Evolutionary conservation across 148 eudicot genomes (phyloP).

Genomic region (Vaccinium vitisidaea): DNA sequence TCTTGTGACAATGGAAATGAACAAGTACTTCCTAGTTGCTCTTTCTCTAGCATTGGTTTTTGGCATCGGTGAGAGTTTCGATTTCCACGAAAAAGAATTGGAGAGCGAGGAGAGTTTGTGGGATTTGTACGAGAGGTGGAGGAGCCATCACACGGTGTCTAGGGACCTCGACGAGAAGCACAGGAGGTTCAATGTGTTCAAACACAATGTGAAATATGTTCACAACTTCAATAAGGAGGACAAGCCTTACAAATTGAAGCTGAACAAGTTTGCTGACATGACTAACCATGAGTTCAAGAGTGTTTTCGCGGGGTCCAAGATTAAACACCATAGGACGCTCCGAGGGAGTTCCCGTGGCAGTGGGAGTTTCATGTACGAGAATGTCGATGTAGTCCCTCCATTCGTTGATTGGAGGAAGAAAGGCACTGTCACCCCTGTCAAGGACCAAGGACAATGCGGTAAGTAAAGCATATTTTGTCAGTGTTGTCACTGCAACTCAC

Average conservation of each 20-base stretch:
- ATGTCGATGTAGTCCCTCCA: conserved; percentile 48
- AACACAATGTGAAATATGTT: conserved; percentile 66
- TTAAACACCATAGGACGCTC: conserved; percentile 67
- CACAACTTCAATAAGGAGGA: conserved; percentile 64
- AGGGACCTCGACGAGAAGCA: conserved; percentile 69
- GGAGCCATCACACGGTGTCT: conserved; percentile 86
- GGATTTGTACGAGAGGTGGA: conserved; percentile 92
- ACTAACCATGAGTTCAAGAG: conserved; percentile 75
- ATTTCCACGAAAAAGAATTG: conserved; percentile 65
- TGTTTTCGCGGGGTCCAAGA: conserved; percentile 58
- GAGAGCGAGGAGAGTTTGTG: conserved; percentile 81
- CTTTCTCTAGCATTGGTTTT: conserved; percentile 50
- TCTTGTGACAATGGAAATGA: conserved; percentile 41
- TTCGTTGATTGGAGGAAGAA: conserved; percentile 85
- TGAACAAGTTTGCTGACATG: conserved; percentile 89
- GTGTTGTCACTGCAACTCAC: no score
- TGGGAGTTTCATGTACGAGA: conserved; percentile 57
- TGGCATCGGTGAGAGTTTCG: conserved; percentile 46
- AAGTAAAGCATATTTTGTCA: not conserved
- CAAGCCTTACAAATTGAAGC: conserved; percentile 78
- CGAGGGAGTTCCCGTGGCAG: conserved; percentile 30
- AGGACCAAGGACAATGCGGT: conserved; percentile 97
- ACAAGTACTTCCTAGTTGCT: conserved; percentile 38
- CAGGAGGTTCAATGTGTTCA: conserved; percentile 80
- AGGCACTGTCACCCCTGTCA: conserved; percentile 68